phyloP scores from a whole-genome alignment of 805 yeast genomes.

The Maudiozyma serrabonitensis region DNA sequence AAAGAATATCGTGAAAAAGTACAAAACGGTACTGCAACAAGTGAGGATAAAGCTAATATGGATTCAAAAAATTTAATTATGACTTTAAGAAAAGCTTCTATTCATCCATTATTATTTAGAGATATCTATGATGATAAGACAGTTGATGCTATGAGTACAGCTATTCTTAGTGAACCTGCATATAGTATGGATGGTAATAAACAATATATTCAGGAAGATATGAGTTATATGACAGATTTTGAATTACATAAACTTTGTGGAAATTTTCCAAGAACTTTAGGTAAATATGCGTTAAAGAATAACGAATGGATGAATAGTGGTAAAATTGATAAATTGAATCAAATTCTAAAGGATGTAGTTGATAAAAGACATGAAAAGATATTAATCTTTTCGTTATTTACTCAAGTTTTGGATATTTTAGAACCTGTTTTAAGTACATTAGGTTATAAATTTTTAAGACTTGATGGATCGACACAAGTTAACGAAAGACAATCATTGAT shows the following conservation, averaged over 20 bases:
- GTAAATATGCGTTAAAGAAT: slow-evolving; percentile 42
- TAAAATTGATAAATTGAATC: slow-evolving; percentile 50
- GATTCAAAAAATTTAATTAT: slow-evolving; percentile 59
- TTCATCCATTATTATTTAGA: slow-evolving; percentile 86
- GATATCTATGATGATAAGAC: slow-evolving; percentile 44
- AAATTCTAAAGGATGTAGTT: slow-evolving; percentile 49
- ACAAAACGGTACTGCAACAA: slow-evolving; percentile 12
- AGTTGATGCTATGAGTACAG: slow-evolving; percentile 59
- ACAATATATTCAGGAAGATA: slow-evolving; percentile 78
- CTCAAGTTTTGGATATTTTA: slow-evolving; percentile 82
- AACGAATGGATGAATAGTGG: slow-evolving; percentile 61
- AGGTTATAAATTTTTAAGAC: slow-evolving; percentile 62
- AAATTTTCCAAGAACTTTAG: slow-evolving; percentile 59
- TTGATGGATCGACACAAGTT: slow-evolving; percentile 92
- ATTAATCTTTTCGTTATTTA: slow-evolving; percentile 80
- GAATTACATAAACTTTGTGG: slow-evolving; percentile 71
- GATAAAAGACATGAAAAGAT: slow-evolving; percentile 48
- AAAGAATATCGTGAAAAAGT: slow-evolving; percentile 21
- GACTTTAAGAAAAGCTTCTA: slow-evolving; percentile 83
- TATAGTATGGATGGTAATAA: slow-evolving; percentile 65
- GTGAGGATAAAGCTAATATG: slow-evolving; percentile 24
- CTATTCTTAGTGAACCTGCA: slow-evolving; percentile 71
- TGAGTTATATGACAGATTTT: slow-evolving; percentile 89
- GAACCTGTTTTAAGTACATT: slow-evolving; percentile 62
- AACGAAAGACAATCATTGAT: slow-evolving; percentile 87